These are phyloP conservation scores for Pseudogymnoascus sp. DNA, from an alignment of 2,329 filamentous ascomycete species.

Conservation along the genomic window DNA sequence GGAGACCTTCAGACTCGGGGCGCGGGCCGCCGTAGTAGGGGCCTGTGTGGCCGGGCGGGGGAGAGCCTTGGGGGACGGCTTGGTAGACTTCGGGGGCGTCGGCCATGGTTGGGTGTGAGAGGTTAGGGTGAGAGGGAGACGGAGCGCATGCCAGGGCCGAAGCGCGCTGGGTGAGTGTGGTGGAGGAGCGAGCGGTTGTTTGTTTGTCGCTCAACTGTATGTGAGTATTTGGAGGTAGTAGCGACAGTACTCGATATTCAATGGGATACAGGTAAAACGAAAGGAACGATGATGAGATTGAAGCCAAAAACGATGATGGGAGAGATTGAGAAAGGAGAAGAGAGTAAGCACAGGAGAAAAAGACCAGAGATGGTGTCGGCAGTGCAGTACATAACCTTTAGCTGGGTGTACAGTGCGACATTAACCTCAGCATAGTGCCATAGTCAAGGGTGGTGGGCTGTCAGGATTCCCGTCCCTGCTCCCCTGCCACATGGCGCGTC, in stretches of 20 bases:
- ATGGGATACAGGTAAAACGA: background rate
- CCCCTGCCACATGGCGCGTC: conserved; percentile 6
- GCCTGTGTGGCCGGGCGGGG: background rate
- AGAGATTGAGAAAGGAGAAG: background rate
- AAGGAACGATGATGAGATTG: background rate
- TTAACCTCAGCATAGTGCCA: background rate
- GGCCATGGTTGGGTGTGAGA: background rate
- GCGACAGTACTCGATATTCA: background rate
- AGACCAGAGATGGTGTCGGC: background rate
- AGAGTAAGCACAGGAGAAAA: background rate
- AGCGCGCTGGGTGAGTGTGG: background rate
- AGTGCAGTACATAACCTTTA: background rate
- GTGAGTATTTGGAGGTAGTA: background rate
- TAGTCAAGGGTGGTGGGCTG: background rate
- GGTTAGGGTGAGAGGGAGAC: background rate
- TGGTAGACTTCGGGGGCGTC: conserved; percentile 1
- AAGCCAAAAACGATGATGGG: background rate
- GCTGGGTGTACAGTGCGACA: background rate
- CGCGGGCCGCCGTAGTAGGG: background rate
- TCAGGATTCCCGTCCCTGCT: background rate
- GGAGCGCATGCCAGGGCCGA: background rate
- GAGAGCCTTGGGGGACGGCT: background rate
- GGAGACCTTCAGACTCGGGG: background rate
- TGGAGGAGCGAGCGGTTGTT: background rate
- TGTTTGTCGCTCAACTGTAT: background rate